Conservation (phyloP, 495 filamentous ascomycete species). For the Chaetomium tenue region DNA sequence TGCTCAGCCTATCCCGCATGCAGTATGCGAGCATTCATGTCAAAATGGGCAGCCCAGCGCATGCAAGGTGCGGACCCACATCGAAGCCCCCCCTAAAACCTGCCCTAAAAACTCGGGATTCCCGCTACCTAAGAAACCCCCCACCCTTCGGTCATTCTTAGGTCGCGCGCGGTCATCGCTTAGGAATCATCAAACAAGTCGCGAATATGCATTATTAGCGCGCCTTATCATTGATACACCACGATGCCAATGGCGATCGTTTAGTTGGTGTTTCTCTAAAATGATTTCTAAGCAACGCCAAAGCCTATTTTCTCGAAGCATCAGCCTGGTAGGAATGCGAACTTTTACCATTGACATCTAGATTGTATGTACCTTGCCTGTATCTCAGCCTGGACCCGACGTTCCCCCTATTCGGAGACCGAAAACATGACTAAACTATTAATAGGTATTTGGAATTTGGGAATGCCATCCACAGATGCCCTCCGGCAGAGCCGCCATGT, state of each 20-base stretch:
- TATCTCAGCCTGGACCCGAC: too few species aligned
- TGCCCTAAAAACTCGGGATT: not conserved
- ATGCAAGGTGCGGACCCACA: not conserved
- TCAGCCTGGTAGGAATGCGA: too few species aligned
- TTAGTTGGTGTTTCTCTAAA: not conserved
- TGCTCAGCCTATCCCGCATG: too few species aligned
- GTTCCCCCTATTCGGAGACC: not conserved
- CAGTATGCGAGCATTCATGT: not conserved
- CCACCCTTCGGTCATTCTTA: slow-evolving; percentile 5
- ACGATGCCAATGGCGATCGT: not conserved
- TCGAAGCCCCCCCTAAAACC: not conserved
- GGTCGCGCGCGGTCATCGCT: not conserved
- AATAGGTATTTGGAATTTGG: not conserved
- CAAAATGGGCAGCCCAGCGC: not conserved
- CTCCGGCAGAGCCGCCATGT: slow-evolving; percentile 1
- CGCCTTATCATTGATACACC: not conserved
- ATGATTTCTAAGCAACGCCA: not conserved
- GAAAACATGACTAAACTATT: slow-evolving; percentile 2
- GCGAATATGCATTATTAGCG: not conserved
- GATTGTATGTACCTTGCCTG: too few species aligned
- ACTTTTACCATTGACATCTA: too few species aligned
- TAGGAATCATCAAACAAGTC: slow-evolving; percentile 4
- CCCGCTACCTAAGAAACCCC: too few species aligned
- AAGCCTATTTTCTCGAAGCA: too few species aligned
- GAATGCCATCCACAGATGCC: not conserved